These are phyloP conservation scores for Nemania diffusa DNA, from an alignment of 2,329 filamentous ascomycete genomes.

Conservation along the genomic window DNA sequence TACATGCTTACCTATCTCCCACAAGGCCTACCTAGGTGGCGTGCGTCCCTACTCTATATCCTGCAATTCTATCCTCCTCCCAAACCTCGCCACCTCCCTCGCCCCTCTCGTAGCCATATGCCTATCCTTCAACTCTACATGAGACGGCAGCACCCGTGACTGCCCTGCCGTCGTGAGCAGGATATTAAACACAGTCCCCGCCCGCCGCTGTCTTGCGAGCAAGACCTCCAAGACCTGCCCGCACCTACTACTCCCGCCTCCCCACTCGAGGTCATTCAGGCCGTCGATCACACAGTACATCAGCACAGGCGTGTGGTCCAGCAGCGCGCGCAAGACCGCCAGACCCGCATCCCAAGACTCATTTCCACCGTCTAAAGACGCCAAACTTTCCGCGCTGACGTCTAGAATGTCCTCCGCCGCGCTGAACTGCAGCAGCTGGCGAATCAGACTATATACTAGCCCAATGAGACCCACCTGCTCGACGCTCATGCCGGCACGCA, in stretches of 20 bases:
- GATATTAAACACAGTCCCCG: slow-evolving; percentile 23
- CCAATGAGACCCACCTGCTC: slow-evolving; percentile 32
- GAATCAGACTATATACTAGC: slow-evolving; percentile 29
- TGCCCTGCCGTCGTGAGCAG: slow-evolving; percentile 35
- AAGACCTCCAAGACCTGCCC: slow-evolving; percentile 29
- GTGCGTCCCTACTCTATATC: too few relatives aligned
- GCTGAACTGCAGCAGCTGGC: slow-evolving; percentile 33
- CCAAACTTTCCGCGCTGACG: slow-evolving; percentile 13
- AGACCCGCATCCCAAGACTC: slow-evolving; percentile 21
- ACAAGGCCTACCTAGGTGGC: too few relatives aligned
- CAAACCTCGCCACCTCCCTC: slow-evolving; percentile 32
- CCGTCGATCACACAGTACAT: slow-evolving; percentile 30
- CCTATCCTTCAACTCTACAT: slow-evolving; percentile 24
- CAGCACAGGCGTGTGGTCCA: slow-evolving; percentile 22
- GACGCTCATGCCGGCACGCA: slow-evolving; percentile 20
- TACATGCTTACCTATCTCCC: too few relatives aligned
- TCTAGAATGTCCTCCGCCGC: slow-evolving; percentile 1
- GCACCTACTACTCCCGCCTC: slow-evolving; percentile 20
- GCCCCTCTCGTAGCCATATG: slow-evolving; percentile 30
- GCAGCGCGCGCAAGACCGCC: slow-evolving; percentile 17
- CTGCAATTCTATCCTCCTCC: slow-evolving; percentile 29
- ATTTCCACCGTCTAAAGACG: slow-evolving; percentile 5
- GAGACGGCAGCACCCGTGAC: slow-evolving; percentile 27
- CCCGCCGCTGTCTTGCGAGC: slow-evolving; percentile 17
- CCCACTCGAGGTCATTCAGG: slow-evolving; percentile 33